These are phyloP conservation scores for Zasmidium cellare DNA, from an alignment of 2,329 filamentous ascomycete genomes.

Conservation along the genomic window DNA sequence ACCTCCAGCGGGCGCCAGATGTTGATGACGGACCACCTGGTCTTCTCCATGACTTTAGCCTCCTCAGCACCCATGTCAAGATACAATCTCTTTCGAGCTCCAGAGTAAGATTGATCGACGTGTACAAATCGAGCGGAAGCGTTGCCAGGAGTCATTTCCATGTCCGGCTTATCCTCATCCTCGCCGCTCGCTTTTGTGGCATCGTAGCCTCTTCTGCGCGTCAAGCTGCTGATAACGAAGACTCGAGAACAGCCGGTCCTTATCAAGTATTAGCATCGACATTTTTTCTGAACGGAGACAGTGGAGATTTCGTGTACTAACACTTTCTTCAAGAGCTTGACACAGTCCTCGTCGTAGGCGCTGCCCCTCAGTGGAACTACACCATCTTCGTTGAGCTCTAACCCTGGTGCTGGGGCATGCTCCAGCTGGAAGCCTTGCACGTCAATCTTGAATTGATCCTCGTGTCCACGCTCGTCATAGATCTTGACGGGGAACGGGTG, in stretches of 20 bases:
- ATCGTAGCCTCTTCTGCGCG: background rate
- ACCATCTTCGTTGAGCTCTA: background rate
- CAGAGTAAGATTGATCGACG: background rate
- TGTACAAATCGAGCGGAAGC: slow-evolving; percentile 1
- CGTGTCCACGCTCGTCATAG: slow-evolving; percentile 42
- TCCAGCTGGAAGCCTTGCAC: slow-evolving; percentile 29
- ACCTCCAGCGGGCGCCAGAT: slow-evolving; percentile 5
- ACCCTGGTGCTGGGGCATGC: background rate
- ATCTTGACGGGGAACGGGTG: slow-evolving; percentile 34
- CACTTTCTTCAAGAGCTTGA: background rate
- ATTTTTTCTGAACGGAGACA: too few species aligned
- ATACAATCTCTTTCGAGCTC: too few species aligned
- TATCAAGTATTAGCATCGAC: background rate
- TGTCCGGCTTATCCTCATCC: background rate
- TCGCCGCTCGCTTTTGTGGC: background rate
- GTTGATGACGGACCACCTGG: slow-evolving; percentile 6
- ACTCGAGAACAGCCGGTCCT: slow-evolving; percentile 3
- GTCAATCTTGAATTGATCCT: slow-evolving; percentile 12
- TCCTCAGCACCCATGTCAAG: background rate
- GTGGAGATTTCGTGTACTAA: background rate
- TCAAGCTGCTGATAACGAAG: background rate
- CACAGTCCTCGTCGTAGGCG: background rate
- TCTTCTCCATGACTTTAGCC: slow-evolving; percentile 1
- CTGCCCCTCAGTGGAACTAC: background rate
- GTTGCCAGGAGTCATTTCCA: background rate